phyloP scores from a whole-genome alignment of 805 yeast species.

The Candida insectorum region DNA sequence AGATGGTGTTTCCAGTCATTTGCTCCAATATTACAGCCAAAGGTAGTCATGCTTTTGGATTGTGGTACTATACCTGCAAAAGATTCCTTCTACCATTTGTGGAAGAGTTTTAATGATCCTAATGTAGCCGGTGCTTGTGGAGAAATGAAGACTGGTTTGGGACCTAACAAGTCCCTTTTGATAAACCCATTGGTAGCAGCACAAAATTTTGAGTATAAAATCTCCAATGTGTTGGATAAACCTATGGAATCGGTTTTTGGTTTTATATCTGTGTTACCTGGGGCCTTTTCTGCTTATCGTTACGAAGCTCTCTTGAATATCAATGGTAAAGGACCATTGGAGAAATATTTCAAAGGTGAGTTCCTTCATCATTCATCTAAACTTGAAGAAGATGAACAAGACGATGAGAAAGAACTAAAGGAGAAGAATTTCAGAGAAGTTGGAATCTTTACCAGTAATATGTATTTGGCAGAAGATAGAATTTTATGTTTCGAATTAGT shows the following conservation, averaged over 20 bases:
- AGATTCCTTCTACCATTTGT: slow-evolving; percentile 80
- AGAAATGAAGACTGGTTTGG: slow-evolving; percentile 85
- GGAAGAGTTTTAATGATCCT: slow-evolving; percentile 81
- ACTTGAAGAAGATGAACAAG: slow-evolving; percentile 29
- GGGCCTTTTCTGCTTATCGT: slow-evolving; percentile 94
- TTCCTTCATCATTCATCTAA: slow-evolving; percentile 64
- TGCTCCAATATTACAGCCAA: slow-evolving; percentile 77
- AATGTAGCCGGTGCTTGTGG: slow-evolving; percentile 98
- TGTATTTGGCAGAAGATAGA: slow-evolving; percentile 97
- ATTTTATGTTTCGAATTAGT: slow-evolving; percentile 92
- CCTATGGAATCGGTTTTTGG: slow-evolving; percentile 96
- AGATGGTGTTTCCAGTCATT: slow-evolving; percentile 96
- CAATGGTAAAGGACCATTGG: slow-evolving; percentile 80
- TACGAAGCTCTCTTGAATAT: slow-evolving; percentile 71
- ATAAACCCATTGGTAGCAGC: slow-evolving; percentile 91
- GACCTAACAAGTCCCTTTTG: slow-evolving; percentile 47
- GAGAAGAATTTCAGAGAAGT: slow-evolving; percentile 38
- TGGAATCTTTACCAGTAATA: slow-evolving; percentile 89
- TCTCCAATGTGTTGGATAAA: slow-evolving; percentile 90
- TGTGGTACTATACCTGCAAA: slow-evolving; percentile 92
- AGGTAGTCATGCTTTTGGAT: slow-evolving; percentile 78
- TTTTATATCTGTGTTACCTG: slow-evolving; percentile 90
- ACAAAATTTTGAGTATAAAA: slow-evolving; percentile 94
- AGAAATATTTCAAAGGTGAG: slow-evolving; percentile 91
- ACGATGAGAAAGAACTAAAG: slow-evolving; percentile 38